Base-by-base conservation (phyloP, 805 yeast species). In the Suhomyces pyralidae region DNA sequence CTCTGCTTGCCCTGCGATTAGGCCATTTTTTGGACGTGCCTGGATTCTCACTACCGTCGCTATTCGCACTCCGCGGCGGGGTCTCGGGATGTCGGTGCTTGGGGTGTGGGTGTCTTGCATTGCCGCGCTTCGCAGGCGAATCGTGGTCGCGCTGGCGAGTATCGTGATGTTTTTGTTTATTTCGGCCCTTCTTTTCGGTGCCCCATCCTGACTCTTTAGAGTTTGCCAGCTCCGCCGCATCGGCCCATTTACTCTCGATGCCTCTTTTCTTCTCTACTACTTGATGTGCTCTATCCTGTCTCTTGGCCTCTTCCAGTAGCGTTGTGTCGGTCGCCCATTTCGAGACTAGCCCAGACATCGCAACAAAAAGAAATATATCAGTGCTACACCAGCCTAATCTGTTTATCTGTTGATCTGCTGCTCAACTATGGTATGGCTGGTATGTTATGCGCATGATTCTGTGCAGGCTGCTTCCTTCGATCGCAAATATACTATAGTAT, bases 281-380 rank as follows among this genome's bases (percentile, higher is more conserved):
- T 7, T 10, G 32, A 12, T 24, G 45, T 14, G 30, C 7, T 22
- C 30, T 7, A 44, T 67, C 71, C 48, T 68, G 70, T 1, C 51
- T 46, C 7, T 56, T 49, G 7, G 75, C 71, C 28, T 60, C 56
- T n/a, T 55, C 49, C 6, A 65, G 69, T 45, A 66, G 57, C 3
- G 59, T 52, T 14, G 59, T 67, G 40, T 66, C 71, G n/a, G 56
- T 54, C 12, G 78, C 78, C 78, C 78, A 74, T 57, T 62, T 67
- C 24, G 70, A 66, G 15, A 56, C 65, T 40, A 65, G 61, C 12
- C 59, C 58, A n/a, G 64, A 28, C 65, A 62, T 64, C 36, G 28
- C 32, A 10, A 28, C n/a, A 28, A 26, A 9, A 9, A 25, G 28
- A 7, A 8, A 7, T 25, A 25, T 25, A 25, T 7, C 3, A 7